These are phyloP conservation scores for Scleroderma bovista DNA, from an alignment of 768 basidiomycete genomes.

Conservation along the genomic window DNA sequence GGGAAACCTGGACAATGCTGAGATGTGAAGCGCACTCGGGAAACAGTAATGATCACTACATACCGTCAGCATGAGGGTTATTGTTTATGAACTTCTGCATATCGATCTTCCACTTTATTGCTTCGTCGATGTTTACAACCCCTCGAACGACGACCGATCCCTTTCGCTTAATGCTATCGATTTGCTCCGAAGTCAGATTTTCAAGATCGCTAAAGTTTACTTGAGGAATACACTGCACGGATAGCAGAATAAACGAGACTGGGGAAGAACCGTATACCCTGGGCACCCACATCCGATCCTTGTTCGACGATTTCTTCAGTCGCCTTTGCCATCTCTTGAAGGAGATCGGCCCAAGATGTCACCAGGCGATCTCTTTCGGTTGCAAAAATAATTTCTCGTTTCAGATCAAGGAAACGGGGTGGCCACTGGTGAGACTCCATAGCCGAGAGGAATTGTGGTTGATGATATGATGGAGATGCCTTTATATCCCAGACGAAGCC, in stretches of 20 bases:
- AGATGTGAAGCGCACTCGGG: not conserved
- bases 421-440: slow-evolving; percentile 14
- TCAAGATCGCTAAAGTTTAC: slow-evolving; percentile 52
- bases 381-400: slow-evolving; percentile 47
- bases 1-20: slow-evolving; percentile 42
- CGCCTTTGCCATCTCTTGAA: slow-evolving; percentile 42
- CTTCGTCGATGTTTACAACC: slow-evolving; percentile 53
- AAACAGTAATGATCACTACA: not conserved
- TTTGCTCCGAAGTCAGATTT: slow-evolving; percentile 38
- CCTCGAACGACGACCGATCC: slow-evolving; percentile 59
- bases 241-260: not conserved
- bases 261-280: not conserved
- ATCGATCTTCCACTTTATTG: slow-evolving; percentile 50
- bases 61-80: slow-evolving; percentile 41
- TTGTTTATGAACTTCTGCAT: slow-evolving; percentile 50
- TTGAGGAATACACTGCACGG: slow-evolving; percentile 52
- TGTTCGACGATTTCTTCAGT: slow-evolving; percentile 40
- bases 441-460: no score
- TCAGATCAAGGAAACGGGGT: slow-evolving; percentile 50
- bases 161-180: slow-evolving; percentile 45
- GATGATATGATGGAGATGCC: no score
- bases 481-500: no score
- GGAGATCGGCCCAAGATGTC: slow-evolving; percentile 53
- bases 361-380: slow-evolving; percentile 46
- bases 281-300: slow-evolving; percentile 43